Base-by-base conservation (phyloP, 352 stramenopile species). In the Phytophthora gonapodyides region DNA sequence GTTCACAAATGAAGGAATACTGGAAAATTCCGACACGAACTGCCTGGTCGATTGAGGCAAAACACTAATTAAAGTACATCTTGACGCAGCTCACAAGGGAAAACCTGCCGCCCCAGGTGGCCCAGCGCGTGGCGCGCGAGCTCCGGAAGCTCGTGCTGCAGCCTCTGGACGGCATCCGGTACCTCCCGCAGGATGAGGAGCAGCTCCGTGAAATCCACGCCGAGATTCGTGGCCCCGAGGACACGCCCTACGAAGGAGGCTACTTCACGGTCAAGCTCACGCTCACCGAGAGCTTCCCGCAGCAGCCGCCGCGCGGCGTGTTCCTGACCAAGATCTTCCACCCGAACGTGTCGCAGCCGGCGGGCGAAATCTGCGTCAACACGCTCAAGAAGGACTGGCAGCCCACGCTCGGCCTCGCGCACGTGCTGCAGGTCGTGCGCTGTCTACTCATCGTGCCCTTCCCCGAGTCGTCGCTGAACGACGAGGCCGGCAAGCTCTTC, bases 321-420 rank as follows among this genome's bases (percentile, higher is more conserved):
- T 99, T 99, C 64, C 73, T 99, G 17, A 99, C 97, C 34, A 99
- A 99, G 84, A 99, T 99, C 51, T 99, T 98, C 78, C 98, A 99
- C 73, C 98, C 98, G 0, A 99, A 99, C 77, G 97, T 99, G 17
- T 96, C 97, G 17, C 82, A 90, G 30, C 92, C 82, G 11, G 98
- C 92, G 21, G 97, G 97, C 36, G 97, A 98, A 36, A 99, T 99
- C 78, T 99, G 98, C 67, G 98, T 99, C 19, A 99, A 99, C 71
- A 99, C 97, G 31, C 86, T 99, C 34, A 99, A 99, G 80, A 97
- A 96, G 57, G 97, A 99, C 75, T 99, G 98, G 98, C 95, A 88
- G 13, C 70, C 96, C 12, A 82, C 87, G 34, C 87, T 98, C 3
- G 98, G 96, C 16, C 87, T 99, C 49, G 84, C 87, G 34, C 97